Base-by-base conservation (phyloP, 2,329 filamentous ascomycete species). In the Talaromyces funiculosus region DNA sequence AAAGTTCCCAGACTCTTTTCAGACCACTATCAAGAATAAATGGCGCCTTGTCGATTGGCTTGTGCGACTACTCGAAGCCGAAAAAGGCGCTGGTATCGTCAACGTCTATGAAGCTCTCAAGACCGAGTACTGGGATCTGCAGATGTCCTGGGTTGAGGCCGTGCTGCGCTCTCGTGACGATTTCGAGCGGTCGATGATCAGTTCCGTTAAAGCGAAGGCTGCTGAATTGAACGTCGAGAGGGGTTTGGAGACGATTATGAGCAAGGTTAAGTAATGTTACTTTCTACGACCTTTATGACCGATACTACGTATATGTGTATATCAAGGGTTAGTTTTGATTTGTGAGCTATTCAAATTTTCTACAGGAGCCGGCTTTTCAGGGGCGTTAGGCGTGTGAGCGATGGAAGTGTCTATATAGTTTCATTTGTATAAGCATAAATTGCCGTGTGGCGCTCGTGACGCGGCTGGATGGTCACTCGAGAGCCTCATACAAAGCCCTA, bases 71-170 rank as follows among this genome's bases (percentile, higher is more conserved):
- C 80, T 99, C n/a, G 80, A 82, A 53, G 86, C 86, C 3, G 86
- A 88, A 31, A 91, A 94, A 71, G 88, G 87, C 55, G 83, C 86
- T 31, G 81, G 80, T 24, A 81, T 97, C 0, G 86, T 91, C 16
- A 85, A 89, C 56, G 86, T 90, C 1, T 97, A 96, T 70, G 88
- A 88, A 67, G 78, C 80, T 4, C 93, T 99, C 78, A 97, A 97
- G 81, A 79, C 77, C 40, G 82, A 85, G 49, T 97, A 96, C 75
- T 96, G 93, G 90, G 94, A 99, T 76, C 80, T 97, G 72, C 91
- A 95, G 74, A 87, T 97, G 62, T 88, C 87, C 49, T 99, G 94
- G 94, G 92, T 99, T 7, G 95, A 99, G 80, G 89, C 90, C 6
- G 93, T 96, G 53, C 72, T 99, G 64, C 84, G 92, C 66, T 82